phyloP scores from a whole-genome alignment of 768 basidiomycete species.

The Lactarius psammicola region DNA sequence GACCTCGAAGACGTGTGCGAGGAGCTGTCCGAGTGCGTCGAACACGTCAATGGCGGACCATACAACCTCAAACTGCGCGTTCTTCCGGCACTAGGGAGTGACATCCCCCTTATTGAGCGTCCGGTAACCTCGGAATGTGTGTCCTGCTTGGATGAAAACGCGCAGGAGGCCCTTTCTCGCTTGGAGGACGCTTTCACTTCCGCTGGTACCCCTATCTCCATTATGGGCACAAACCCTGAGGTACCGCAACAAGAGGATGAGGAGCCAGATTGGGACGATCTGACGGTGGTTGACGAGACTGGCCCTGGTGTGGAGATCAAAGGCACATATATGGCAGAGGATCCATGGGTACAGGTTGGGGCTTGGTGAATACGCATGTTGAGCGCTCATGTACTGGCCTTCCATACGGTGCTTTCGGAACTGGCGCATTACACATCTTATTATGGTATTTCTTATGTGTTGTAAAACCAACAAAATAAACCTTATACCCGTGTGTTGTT shows the following conservation, averaged over 20 bases:
- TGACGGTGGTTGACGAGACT: slow-evolving; percentile 26
- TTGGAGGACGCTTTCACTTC: slow-evolving; percentile 24
- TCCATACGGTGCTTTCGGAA: not conserved
- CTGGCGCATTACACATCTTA: not conserved
- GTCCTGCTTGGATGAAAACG: slow-evolving; percentile 14
- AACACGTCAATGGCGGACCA: slow-evolving; percentile 25
- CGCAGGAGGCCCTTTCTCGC: slow-evolving; percentile 22
- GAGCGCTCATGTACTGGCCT: not conserved
- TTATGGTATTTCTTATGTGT: not conserved
- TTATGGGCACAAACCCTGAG: slow-evolving; percentile 14
- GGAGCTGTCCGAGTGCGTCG: slow-evolving; percentile 25
- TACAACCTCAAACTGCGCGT: slow-evolving; percentile 26
- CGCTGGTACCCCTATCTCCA: slow-evolving; percentile 24
- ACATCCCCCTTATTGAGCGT: slow-evolving; percentile 13
- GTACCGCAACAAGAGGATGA: slow-evolving; percentile 16
- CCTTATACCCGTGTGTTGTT: not conserved
- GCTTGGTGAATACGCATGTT: slow-evolving; percentile 16
- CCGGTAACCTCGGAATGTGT: slow-evolving; percentile 20
- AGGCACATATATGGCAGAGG: slow-evolving; percentile 6
- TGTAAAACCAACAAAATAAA: slow-evolving; percentile 1
- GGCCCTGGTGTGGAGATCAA: slow-evolving; percentile 12
- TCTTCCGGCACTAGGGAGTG: slow-evolving; percentile 21
- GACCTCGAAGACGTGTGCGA: slow-evolving; percentile 29
- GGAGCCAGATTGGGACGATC: slow-evolving; percentile 25
- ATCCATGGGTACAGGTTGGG: slow-evolving; percentile 13